Percentiles rank a stretch among this genome's conserved stretches.
Evolutionary conservation across 2,329 filamentous ascomycete species (phyloP).

Genomic region (Pseudophaeomoniella oleicola): DNA sequence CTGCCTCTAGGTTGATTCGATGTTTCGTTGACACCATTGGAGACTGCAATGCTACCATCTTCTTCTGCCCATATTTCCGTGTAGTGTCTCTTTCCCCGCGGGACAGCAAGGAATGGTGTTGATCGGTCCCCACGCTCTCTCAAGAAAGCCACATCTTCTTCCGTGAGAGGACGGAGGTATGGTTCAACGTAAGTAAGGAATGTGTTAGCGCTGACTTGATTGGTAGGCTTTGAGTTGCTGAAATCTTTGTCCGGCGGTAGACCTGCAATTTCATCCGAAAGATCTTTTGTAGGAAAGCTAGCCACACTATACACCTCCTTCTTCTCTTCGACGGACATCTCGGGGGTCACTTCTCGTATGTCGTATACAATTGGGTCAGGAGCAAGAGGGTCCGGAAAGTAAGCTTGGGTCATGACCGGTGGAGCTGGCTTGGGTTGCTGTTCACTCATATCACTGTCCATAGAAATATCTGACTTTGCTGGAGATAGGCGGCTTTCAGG

Average conservation of each 20-base stretch:
- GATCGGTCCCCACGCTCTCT: slow-evolving; percentile 77
- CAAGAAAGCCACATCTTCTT: slow-evolving; percentile 87
- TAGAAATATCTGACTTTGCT: slow-evolving; percentile 49
- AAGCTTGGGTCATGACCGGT: slow-evolving; percentile 63
- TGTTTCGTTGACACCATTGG: slow-evolving; percentile 54
- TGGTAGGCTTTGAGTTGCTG: slow-evolving; percentile 80
- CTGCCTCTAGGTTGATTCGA: slow-evolving; percentile 70
- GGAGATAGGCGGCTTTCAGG: slow-evolving; percentile 47
- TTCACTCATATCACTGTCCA: slow-evolving; percentile 32
- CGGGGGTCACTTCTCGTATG: slow-evolving; percentile 58
- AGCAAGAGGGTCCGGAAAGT: slow-evolving; percentile 82
- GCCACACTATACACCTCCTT: slow-evolving; percentile 80
- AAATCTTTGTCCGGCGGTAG: slow-evolving; percentile 90
- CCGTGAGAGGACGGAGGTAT: slow-evolving; percentile 75
- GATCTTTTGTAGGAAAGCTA: slow-evolving; percentile 64
- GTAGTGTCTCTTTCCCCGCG: slow-evolving; percentile 73
- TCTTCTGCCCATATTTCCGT: slow-evolving; percentile 88
- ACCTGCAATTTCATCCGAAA: slow-evolving; percentile 74
- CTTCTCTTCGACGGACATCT: slow-evolving; percentile 72
- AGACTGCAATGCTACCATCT: slow-evolving; percentile 44
- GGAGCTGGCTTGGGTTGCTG: slow-evolving; percentile 47
- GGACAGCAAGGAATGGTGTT: slow-evolving; percentile 72
- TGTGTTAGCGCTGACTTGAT: slow-evolving; percentile 85
- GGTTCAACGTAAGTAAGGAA: slow-evolving; percentile 89
- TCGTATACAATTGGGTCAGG: slow-evolving; percentile 88